Evolutionary conservation across 768 basidiomycete genomes (phyloP).

Genomic region (Pleurotus giganteus): DNA sequence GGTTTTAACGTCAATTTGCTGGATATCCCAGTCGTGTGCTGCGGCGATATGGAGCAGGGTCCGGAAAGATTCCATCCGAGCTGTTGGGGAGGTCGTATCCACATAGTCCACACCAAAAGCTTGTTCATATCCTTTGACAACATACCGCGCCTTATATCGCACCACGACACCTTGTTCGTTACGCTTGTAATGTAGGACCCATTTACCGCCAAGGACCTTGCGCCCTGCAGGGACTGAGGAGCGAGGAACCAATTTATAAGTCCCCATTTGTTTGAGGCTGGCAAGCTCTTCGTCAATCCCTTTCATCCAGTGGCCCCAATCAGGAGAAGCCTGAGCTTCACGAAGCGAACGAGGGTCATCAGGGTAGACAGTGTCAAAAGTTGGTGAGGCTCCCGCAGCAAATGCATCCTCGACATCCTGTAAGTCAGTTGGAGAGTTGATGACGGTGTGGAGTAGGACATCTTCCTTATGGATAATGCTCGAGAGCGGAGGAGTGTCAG

Average conservation of each 20-base stretch:
- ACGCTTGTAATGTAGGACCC: slow-evolving; percentile 27
- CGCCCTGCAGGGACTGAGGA: slow-evolving; percentile 13
- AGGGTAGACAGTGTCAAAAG: background rate
- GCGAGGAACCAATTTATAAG: slow-evolving; percentile 24
- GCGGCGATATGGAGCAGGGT: slow-evolving; percentile 35
- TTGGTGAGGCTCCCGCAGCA: background rate
- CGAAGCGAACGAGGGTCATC: slow-evolving; percentile 12
- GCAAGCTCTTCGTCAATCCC: slow-evolving; percentile 22
- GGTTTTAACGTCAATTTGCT: slow-evolving; percentile 39
- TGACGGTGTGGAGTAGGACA: no score
- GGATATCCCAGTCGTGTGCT: slow-evolving; percentile 28
- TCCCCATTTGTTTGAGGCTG: slow-evolving; percentile 22
- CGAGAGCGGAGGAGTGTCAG: no score
- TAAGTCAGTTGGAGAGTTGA: no score
- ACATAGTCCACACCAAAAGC: slow-evolving; percentile 39
- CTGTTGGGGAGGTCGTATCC: slow-evolving; percentile 38
- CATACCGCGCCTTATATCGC: slow-evolving; percentile 34
- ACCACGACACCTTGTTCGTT: slow-evolving; percentile 22
- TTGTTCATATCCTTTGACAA: slow-evolving; percentile 42
- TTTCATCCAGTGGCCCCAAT: slow-evolving; percentile 18
- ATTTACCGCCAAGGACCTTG: slow-evolving; percentile 29
- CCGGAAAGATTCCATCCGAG: slow-evolving; percentile 35
- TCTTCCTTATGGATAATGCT: no score
- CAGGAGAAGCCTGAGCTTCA: slow-evolving; percentile 22
- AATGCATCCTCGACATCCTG: background rate